Percentiles rank a stretch among this genome's conserved stretches.
Conservation (phyloP, 2,329 filamentous ascomycete species). For the Akanthomyces lecanii region DNA sequence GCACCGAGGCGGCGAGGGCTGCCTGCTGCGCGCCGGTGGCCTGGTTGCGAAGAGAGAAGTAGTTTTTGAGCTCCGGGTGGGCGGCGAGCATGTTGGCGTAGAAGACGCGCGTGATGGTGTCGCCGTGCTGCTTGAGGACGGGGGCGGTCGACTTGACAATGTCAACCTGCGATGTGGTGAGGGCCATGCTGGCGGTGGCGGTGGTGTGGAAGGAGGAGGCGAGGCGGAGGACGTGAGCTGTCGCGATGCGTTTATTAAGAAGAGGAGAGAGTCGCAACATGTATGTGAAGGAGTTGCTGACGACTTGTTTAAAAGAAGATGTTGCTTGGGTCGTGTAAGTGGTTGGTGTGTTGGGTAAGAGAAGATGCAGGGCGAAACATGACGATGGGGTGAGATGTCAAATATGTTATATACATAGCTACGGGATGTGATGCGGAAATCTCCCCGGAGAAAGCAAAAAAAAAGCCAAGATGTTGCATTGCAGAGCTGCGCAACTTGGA, state of each 20-base stretch:
- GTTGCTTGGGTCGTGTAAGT: not conserved
- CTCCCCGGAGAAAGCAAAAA: not conserved
- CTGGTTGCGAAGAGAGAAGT: conserved; percentile 71
- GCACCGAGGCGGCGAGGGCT: conserved; percentile 65
- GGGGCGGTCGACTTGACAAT: conserved; percentile 76
- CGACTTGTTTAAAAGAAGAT: not conserved
- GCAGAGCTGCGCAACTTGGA: not conserved
- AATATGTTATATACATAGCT: not conserved
- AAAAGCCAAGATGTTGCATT: conserved; percentile 5
- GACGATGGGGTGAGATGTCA: not conserved
- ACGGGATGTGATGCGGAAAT: not conserved
- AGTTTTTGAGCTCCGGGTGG: conserved; percentile 60
- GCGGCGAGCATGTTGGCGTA: conserved; percentile 64
- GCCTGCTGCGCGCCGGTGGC: conserved; percentile 61
- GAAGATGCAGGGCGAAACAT: not conserved
- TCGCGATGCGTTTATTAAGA: not conserved
- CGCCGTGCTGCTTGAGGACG: conserved; percentile 64
- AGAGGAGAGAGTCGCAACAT: conserved; percentile 4
- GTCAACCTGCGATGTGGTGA: conserved; percentile 60
- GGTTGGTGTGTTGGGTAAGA: not conserved
- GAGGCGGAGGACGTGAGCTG: not conserved
- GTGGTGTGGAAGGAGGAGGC: not conserved
- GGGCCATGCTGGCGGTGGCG: conserved; percentile 26
- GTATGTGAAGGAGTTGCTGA: not conserved
- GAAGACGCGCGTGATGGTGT: conserved; percentile 65